Evolutionary conservation across 331 rosid genomes (phyloP).

Genomic region (Arachis monticola): DNA sequence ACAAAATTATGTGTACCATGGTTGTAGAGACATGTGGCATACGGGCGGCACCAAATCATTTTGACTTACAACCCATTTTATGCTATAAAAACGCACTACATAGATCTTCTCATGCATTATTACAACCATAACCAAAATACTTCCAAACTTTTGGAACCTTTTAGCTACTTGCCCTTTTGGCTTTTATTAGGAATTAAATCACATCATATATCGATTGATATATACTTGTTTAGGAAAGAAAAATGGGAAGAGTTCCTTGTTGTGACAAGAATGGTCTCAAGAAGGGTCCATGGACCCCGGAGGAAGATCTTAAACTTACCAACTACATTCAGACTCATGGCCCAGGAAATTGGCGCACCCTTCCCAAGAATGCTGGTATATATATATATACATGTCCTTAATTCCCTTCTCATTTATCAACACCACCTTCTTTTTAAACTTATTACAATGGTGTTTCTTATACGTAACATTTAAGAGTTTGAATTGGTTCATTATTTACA

Average conservation of each 20-base stretch:
- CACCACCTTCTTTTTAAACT: too few relatives aligned
- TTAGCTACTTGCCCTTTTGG: conserved; percentile 7
- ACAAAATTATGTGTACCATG: neutral
- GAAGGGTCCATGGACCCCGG: conserved; percentile 91
- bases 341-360: conserved; percentile 74
- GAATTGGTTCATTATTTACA: conserved; percentile 11
- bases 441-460: too few relatives aligned
- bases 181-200: neutral
- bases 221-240: neutral
- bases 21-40: conserved; percentile 45
- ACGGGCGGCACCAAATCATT: conserved; percentile 85
- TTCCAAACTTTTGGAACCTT: conserved; percentile 13
- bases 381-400: too few relatives aligned
- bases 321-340: conserved; percentile 62
- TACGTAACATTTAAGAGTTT: too few relatives aligned
- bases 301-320: conserved; percentile 70
- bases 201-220: too few relatives aligned
- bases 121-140: conserved; percentile 19
- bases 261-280: conserved; percentile 78
- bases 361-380: conserved; percentile 77
- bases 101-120: conserved; percentile 15
- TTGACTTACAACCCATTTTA: conserved; percentile 54
- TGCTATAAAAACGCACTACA: conserved; percentile 28
- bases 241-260: conserved; percentile 89
- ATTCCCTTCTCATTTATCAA: too few relatives aligned